A percentile compares a stretch with the other conserved stretches of the same genome.
phyloP scores from a whole-genome alignment of 345 rosid genomes.

The Citrus glauca region DNA sequence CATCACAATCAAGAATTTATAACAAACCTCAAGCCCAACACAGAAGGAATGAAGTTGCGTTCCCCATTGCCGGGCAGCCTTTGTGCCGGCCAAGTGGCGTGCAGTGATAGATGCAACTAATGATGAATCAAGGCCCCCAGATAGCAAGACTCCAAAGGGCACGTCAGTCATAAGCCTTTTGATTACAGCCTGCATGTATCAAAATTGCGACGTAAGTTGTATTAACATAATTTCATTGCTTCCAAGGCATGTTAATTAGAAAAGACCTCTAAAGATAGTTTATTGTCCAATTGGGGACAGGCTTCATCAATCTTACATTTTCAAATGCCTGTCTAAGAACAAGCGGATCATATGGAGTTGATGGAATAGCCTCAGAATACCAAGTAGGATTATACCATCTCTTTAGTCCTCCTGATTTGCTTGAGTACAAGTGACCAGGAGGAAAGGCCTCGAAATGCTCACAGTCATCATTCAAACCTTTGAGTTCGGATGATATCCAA shows the following conservation, averaged over 20 bases:
- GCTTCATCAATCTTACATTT: slow-evolving; percentile 39
- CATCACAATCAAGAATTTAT: background rate
- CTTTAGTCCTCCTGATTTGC: slow-evolving; percentile 64
- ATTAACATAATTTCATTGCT: background rate
- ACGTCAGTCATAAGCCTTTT: slow-evolving; percentile 95
- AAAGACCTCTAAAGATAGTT: background rate
- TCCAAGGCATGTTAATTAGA: background rate
- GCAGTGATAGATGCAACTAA: slow-evolving; percentile 82
- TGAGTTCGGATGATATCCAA: slow-evolving; percentile 86
- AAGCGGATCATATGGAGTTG: slow-evolving; percentile 71
- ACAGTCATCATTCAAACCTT: slow-evolving; percentile 85
- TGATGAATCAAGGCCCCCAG: slow-evolving; percentile 95
- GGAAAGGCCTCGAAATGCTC: slow-evolving; percentile 89
- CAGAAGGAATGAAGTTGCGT: slow-evolving; percentile 85
- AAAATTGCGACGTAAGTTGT: background rate
- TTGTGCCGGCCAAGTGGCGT: slow-evolving; percentile 69
- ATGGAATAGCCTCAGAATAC: slow-evolving; percentile 69
- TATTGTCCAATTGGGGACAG: background rate
- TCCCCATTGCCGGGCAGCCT: slow-evolving; percentile 83
- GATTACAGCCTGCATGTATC: slow-evolving; percentile 63
- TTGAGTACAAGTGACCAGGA: slow-evolving; percentile 88
- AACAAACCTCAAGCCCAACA: slow-evolving; percentile 77
- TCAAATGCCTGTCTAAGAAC: slow-evolving; percentile 67
- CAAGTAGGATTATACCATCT: slow-evolving; percentile 93
- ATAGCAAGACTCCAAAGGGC: slow-evolving; percentile 87